Conservation (phyloP, 1,284 basidiomycete genomes). For the Cutaneotrichosporon sp. region DNA sequence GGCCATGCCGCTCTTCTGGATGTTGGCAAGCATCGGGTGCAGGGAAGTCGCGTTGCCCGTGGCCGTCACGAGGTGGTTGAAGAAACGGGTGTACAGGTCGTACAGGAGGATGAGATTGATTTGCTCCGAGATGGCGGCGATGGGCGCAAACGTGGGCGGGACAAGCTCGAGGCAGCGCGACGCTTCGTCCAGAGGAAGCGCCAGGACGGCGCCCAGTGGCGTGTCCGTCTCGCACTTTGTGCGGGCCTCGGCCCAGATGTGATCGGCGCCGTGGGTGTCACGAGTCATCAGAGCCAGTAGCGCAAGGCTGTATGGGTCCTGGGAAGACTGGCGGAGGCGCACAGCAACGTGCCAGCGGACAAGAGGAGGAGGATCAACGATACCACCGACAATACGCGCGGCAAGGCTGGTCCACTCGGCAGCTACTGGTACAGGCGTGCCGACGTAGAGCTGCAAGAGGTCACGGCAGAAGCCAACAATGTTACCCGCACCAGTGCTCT, state of each 20-base stretch:
- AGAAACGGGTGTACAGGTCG: constrained; percentile 49
- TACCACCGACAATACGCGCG: constrained; percentile 36
- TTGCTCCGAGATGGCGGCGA: constrained; percentile 49
- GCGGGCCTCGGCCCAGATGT: constrained; percentile 43
- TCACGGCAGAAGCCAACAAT: constrained; percentile 27
- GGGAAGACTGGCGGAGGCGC: constrained; percentile 33
- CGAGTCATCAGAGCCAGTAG: constrained; percentile 43
- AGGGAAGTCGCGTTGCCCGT: constrained; percentile 31
- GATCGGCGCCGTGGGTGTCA: constrained; percentile 23
- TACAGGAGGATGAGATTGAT: constrained; percentile 49
- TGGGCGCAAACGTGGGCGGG: constrained; percentile 39
- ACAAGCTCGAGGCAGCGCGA: constrained; percentile 34
- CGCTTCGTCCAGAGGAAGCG: constrained; percentile 43
- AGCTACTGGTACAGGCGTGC: constrained; percentile 11
- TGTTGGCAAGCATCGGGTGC: constrained; percentile 33
- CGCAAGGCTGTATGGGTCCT: constrained; percentile 40
- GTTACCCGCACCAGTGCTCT: constrained; percentile 27
- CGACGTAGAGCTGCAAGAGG: constrained; percentile 18
- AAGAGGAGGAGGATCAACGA: constrained; percentile 19
- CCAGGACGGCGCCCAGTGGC: constrained; percentile 42
- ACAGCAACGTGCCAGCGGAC: constrained; percentile 35
- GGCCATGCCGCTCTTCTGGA: constrained; percentile 32
- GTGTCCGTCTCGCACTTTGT: constrained; percentile 26
- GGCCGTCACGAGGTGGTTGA: constrained; percentile 44
- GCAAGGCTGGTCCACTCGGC: constrained; percentile 34